Evolutionary conservation across 1,284 basidiomycete genomes (phyloP), one percentile per base, ranked within the genome.

Genomic region (Leucoagaricus sp.): DNA sequence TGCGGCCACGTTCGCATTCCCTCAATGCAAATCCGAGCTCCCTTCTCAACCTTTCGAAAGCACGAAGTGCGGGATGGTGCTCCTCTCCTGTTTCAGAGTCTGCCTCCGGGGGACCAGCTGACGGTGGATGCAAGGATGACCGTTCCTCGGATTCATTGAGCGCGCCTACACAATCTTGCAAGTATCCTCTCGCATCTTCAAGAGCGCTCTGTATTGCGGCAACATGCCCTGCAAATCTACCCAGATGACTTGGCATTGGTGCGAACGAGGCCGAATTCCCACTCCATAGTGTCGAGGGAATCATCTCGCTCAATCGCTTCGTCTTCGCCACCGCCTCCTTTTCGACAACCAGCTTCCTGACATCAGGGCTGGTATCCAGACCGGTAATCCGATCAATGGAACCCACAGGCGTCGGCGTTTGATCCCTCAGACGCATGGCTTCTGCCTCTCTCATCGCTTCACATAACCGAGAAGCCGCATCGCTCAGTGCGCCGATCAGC

Each of bases 1-100:
- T 84, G 13, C 86, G 75, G 0, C 89, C 90, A 3, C 91, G 80
- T 68, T 93, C 90, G 64, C 89, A 92, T 63, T 92, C 89, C 9
- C 89, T 74, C 15, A 91, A 71, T 0, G 88, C 89, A 26, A 86
- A 70, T 6, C 89, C 89, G 3, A 92, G 77, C 64, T 91, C 88
- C 8, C 83, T 80, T 10, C 89, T 78, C n/a, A 92, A 73, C 0
- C 84, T 75, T 53, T 91, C 89, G 65, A 89, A 91, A 6, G 87
- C 83, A 48, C 81, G 78, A 47, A 91, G 61, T 1, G 86, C 83
- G 3, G 78, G 75, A 52, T 77, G 58, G 12, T 63, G 55, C 13
- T 54, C 45, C 2, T 36, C 41, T 17, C 34, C 53, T 60, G 25
- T 56, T 51, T 53, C 64, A 13, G n/a, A 31, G 10, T n/a, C 28